These are phyloP conservation scores for Dactylonectria estremocensis DNA, from an alignment of 2,329 filamentous ascomycete species.

Conservation along the genomic window DNA sequence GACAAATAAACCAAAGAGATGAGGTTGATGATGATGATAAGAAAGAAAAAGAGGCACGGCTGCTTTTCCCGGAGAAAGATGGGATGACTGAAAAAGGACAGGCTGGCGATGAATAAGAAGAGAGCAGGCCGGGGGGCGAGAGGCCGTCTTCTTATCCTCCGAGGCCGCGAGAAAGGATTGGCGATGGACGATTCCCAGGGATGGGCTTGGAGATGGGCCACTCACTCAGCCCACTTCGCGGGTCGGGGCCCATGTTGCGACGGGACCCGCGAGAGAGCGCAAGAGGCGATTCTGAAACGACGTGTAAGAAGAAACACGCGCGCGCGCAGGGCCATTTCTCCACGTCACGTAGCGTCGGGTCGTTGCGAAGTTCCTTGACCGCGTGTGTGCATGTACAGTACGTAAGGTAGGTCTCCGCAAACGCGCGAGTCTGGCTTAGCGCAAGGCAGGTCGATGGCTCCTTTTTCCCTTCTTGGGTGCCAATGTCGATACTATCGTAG, in stretches of 20 bases:
- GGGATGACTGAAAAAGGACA: conserved; percentile 47
- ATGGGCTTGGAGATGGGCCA: conserved; percentile 24
- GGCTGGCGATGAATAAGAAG: conserved; percentile 41
- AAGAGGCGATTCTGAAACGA: conserved; percentile 43
- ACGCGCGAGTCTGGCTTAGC: conserved; percentile 11
- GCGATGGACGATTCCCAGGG: conserved; percentile 37
- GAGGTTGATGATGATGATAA: conserved; percentile 12
- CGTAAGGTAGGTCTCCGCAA: conserved; percentile 24
- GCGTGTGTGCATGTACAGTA: background rate
- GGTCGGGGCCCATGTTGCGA: conserved; percentile 30
- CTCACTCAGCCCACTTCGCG: conserved; percentile 31
- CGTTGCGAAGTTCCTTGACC: conserved; percentile 17
- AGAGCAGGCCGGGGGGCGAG: conserved; percentile 44
- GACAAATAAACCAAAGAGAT: conserved; percentile 9
- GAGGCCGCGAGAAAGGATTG: conserved; percentile 40
- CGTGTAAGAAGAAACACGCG: conserved; percentile 20
- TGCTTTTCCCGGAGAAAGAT: conserved; percentile 13
- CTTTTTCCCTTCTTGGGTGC: too few species aligned
- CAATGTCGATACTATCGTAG: too few species aligned
- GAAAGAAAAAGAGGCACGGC: conserved; percentile 13
- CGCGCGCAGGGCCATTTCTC: conserved; percentile 14
- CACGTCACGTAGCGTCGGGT: conserved; percentile 34
- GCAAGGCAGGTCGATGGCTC: too few species aligned
- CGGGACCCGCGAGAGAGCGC: conserved; percentile 23
- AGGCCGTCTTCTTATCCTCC: conserved; percentile 50